phyloP scores from a whole-genome alignment of 2,329 filamentous ascomycete genomes.

The Fusarium xyrophilum region DNA sequence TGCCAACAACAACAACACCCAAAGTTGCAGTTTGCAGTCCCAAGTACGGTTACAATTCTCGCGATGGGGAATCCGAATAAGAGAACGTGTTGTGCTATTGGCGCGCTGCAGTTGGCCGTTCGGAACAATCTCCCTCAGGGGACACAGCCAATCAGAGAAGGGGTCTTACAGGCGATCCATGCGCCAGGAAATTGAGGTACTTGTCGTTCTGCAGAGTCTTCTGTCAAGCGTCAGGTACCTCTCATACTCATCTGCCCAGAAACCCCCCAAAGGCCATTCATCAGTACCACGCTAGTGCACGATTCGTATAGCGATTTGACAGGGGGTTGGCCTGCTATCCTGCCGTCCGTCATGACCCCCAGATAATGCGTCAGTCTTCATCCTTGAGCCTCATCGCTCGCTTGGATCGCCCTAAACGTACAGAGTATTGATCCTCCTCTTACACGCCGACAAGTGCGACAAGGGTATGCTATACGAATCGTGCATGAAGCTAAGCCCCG shows the following conservation, averaged over 20 bases:
- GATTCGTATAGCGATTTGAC: constrained; percentile 32
- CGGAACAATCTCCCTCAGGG: constrained; percentile 30
- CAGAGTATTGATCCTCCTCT: neutral
- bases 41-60: constrained; percentile 9
- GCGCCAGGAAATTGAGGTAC: constrained; percentile 23
- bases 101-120: constrained; percentile 12
- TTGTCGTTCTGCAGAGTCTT: neutral
- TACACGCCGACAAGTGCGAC: neutral
- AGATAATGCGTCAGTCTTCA: constrained; percentile 17
- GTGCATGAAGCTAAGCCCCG: constrained; percentile 39
- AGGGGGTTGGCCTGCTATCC: neutral
- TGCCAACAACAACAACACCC: constrained; percentile 1
- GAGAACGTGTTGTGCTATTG: constrained; percentile 43
- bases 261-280: constrained; percentile 9
- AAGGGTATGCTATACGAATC: constrained; percentile 40
- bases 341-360: constrained; percentile 8
- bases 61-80: constrained; percentile 35
- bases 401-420: constrained; percentile 8
- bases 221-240: neutral
- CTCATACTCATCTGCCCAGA: neutral
- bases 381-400: constrained; percentile 34
- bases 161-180: constrained; percentile 18
- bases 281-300: constrained; percentile 12
- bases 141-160: constrained; percentile 28
- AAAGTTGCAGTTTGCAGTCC: neutral